A percentile compares a stretch with the other conserved stretches of the same genome.
phyloP scores from a whole-genome alignment of 169 alveolate genomes.

The Cryptosporidium tyzzeri region DNA sequence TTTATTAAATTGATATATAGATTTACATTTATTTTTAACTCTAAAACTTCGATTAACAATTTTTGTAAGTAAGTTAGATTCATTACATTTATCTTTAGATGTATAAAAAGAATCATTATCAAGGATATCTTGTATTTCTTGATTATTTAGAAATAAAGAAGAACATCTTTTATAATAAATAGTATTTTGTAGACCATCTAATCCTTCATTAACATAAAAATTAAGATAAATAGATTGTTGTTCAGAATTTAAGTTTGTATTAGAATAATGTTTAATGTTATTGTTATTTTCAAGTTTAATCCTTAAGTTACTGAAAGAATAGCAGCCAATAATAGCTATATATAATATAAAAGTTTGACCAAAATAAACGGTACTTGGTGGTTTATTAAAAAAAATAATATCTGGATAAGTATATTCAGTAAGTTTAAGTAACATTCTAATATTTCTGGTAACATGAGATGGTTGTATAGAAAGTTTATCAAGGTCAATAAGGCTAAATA shows the following conservation, averaged over 20 bases:
- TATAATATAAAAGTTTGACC: constrained; percentile 49
- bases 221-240: background rate
- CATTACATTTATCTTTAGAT: constrained; percentile 24
- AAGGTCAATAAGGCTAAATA: constrained; percentile 14
- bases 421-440: constrained; percentile 34
- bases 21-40: constrained; percentile 53
- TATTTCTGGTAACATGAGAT: constrained; percentile 50
- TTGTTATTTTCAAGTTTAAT: background rate
- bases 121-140: constrained; percentile 2
- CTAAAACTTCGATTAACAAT: constrained; percentile 43
- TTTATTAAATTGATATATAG: constrained; percentile 28
- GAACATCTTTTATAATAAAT: constrained; percentile 49
- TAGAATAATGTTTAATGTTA: too few species aligned
- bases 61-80: constrained; percentile 33
- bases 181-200: background rate
- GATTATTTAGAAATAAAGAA: constrained; percentile 19
- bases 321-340: constrained; percentile 48
- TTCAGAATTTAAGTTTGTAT: background rate
- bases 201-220: constrained; percentile 8
- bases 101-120: background rate
- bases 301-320: constrained; percentile 26
- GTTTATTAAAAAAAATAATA: constrained; percentile 17
- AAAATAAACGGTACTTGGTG: constrained; percentile 39
- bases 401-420: constrained; percentile 45
- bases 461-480: constrained; percentile 50